These are phyloP conservation scores for Neonectria punicea DNA, from an alignment of 2,329 filamentous ascomycete species.

Conservation along the genomic window DNA sequence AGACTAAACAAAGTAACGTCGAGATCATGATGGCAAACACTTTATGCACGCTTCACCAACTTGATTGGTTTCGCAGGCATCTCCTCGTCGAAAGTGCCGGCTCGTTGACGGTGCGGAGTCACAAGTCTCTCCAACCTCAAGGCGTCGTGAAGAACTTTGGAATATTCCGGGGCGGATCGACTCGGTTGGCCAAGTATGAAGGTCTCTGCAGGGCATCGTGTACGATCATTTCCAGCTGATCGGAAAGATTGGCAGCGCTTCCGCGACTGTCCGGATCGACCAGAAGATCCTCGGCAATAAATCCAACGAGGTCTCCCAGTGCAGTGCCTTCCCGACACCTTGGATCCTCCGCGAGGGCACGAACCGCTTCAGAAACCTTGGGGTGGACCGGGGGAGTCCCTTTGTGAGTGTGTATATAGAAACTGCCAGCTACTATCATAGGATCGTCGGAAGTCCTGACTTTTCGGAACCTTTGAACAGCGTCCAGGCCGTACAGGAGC, in stretches of 20 bases:
- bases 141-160: not conserved
- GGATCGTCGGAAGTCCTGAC: constrained; percentile 9
- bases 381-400: constrained; percentile 4
- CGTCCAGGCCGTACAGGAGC: constrained; percentile 17
- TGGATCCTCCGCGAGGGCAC: not conserved
- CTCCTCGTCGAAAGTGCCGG: too few relatives aligned
- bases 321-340: constrained; percentile 8
- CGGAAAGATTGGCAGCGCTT: not conserved
- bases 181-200: not conserved
- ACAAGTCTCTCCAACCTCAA: not conserved
- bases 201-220: not conserved
- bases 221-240: not conserved
- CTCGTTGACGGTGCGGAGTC: too few relatives aligned
- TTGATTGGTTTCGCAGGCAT: too few relatives aligned
- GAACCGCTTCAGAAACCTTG: constrained; percentile 8
- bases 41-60: too few relatives aligned
- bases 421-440: constrained; percentile 12
- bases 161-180: not conserved
- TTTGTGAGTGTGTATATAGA: constrained; percentile 8
- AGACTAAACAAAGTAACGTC: too few relatives aligned
- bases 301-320: constrained; percentile 7
- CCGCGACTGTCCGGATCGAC: not conserved
- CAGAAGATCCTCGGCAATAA: constrained; percentile 13
- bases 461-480: constrained; percentile 8
- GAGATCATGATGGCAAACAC: too few relatives aligned